These are phyloP conservation scores for Alternaria sp. DNA, from an alignment of 2,329 filamentous ascomycete genomes.

Conservation along the genomic window DNA sequence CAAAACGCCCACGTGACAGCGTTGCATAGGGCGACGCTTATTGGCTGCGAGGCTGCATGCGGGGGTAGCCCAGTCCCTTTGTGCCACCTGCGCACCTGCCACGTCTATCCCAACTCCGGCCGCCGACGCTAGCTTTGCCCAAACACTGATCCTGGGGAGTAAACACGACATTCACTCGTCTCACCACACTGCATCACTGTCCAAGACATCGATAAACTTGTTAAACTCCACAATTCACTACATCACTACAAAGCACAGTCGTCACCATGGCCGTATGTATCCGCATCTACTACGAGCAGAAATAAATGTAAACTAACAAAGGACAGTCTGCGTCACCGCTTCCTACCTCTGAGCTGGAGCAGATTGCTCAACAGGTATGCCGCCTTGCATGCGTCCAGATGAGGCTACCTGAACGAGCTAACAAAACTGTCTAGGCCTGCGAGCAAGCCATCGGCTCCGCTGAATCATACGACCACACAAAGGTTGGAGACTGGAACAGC, in stretches of 20 bases:
- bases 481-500: slow-evolving; percentile 89
- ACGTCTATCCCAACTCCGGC: slow-evolving; percentile 21
- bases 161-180: slow-evolving; percentile 26
- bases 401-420: slow-evolving; percentile 10
- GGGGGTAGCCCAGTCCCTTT: slow-evolving; percentile 7
- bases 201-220: slow-evolving; percentile 9
- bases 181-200: slow-evolving; percentile 6
- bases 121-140: slow-evolving; percentile 12
- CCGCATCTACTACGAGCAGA: not conserved
- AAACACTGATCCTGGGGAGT: slow-evolving; percentile 30
- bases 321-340: slow-evolving; percentile 39
- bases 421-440: slow-evolving; percentile 71
- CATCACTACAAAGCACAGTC: slow-evolving; percentile 26
- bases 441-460: slow-evolving; percentile 75
- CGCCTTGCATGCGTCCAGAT: not conserved
- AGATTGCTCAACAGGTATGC: slow-evolving; percentile 44
- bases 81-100: slow-evolving; percentile 4
- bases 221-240: slow-evolving; percentile 3
- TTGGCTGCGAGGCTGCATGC: slow-evolving; percentile 7
- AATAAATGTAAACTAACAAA: slow-evolving; percentile 6
- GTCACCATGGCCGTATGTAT: slow-evolving; percentile 44
- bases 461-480: slow-evolving; percentile 85
- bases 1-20: slow-evolving; percentile 38
- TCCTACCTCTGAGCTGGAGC: slow-evolving; percentile 43
- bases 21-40: slow-evolving; percentile 6